Conservation (phyloP, 768 basidiomycete species). For the Naganishia onofrii region DNA sequence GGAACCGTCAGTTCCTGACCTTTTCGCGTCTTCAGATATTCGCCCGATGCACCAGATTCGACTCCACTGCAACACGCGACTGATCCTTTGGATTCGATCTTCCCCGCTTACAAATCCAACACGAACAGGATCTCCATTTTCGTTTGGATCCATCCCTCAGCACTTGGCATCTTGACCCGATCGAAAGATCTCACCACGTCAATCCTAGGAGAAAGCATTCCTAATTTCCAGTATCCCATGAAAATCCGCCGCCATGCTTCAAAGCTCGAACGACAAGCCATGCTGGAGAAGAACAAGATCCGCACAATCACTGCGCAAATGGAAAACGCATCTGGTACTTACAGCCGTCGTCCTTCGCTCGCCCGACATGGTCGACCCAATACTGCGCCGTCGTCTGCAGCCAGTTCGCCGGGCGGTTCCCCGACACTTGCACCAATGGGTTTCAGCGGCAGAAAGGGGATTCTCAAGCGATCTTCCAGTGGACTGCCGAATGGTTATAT, state of each 20-base stretch:
- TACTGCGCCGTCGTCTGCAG: conserved; percentile 4
- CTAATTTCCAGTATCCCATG: conserved; percentile 20
- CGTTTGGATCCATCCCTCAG: conserved; percentile 42
- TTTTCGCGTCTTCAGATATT: conserved; percentile 36
- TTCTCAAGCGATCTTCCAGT: conserved; percentile 11
- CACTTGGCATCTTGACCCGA: conserved; percentile 11
- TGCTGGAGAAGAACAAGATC: conserved; percentile 20
- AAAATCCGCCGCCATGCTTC: conserved; percentile 16
- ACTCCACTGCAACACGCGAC: conserved; percentile 34
- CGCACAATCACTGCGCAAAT: background rate
- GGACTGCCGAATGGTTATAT: background rate
- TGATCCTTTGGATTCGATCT: conserved; percentile 33
- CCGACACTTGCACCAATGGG: background rate
- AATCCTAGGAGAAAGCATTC: conserved; percentile 18
- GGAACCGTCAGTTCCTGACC: background rate
- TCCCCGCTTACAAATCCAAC: conserved; percentile 37
- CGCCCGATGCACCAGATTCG: conserved; percentile 43
- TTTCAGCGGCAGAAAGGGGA: conserved; percentile 5
- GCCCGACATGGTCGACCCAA: background rate
- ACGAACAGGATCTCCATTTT: conserved; percentile 41
- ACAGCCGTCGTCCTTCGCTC: background rate
- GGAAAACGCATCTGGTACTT: background rate
- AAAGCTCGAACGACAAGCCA: conserved; percentile 16
- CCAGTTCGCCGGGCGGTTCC: conserved; percentile 3
- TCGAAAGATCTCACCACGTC: conserved; percentile 10